A percentile compares a stretch with the other conserved stretches of the same genome.
Evolutionary conservation across 2,329 filamentous ascomycete species (phyloP).

Genomic region (Dothideomycetidae sp.): DNA sequence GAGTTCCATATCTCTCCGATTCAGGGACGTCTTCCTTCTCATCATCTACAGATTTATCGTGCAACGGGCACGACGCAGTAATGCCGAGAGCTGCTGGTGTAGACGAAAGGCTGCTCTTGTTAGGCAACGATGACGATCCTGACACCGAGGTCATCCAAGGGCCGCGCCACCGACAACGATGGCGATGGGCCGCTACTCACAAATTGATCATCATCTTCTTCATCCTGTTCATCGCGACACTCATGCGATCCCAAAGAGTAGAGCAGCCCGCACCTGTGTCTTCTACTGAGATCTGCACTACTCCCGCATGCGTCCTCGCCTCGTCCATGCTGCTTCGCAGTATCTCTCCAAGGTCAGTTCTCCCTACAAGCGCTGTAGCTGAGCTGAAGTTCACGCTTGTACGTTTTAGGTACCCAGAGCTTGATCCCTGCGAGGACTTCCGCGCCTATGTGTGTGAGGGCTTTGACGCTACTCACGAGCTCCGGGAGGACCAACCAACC

Average conservation of each 20-base stretch:
- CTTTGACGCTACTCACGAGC: conserved; percentile 8
- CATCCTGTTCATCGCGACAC: background rate
- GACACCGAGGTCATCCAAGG: background rate
- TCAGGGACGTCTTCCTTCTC: no score
- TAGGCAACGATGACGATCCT: background rate
- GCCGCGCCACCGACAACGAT: no score
- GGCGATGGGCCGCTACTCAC: background rate
- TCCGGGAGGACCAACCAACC: conserved; percentile 8
- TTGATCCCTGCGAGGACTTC: conserved; percentile 10
- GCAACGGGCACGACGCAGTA: no score
- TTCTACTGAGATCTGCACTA: background rate
- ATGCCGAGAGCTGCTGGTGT: background rate
- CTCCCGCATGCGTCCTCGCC: background rate
- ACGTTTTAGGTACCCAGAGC: conserved; percentile 7
- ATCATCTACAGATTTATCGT: no score
- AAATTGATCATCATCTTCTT: background rate
- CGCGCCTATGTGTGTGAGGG: conserved; percentile 8
- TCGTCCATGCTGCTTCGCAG: background rate
- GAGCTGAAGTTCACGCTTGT: no score
- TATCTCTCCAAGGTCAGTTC: background rate
- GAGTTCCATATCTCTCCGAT: no score
- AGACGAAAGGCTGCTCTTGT: background rate
- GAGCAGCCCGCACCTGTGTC: background rate
- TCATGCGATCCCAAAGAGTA: background rate
- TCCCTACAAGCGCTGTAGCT: background rate